Percentiles rank a stretch among this genome's conserved stretches.
Conservation (phyloP, 2,329 filamentous ascomycete species). For the Didymella exigua region DNA sequence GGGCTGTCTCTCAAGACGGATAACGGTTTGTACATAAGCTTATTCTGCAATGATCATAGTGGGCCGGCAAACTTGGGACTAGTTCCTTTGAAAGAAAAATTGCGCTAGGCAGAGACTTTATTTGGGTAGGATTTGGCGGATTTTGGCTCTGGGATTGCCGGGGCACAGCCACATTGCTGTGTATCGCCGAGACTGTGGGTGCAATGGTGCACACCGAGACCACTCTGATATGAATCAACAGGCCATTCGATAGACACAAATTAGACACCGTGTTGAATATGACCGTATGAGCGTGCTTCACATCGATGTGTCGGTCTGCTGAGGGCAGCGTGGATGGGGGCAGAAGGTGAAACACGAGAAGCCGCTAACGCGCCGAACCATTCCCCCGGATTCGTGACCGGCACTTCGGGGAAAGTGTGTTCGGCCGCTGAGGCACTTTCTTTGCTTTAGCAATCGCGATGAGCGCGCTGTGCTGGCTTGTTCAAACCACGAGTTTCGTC, state of each 20-base stretch:
- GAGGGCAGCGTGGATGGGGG: constrained; percentile 4
- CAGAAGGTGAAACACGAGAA: constrained; percentile 4
- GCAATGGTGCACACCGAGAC: background rate
- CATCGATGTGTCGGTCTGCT: background rate
- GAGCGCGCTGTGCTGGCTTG: background rate
- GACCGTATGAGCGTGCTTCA: background rate
- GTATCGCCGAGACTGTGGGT: background rate
- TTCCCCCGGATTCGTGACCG: background rate
- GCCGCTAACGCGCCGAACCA: constrained; percentile 16
- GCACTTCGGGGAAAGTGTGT: background rate
- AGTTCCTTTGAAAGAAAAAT: background rate
- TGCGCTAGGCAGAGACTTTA: constrained; percentile 3
- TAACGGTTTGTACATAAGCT: background rate
- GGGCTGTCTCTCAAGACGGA: constrained; percentile 2
- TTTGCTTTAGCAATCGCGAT: constrained; percentile 4
- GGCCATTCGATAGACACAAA: background rate
- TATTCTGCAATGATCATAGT: background rate
- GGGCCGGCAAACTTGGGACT: background rate
- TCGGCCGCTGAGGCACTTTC: constrained; percentile 1
- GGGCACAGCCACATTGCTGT: constrained; percentile 11
- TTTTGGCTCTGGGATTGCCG: constrained; percentile 13
- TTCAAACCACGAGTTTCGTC: background rate
- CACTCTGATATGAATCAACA: background rate
- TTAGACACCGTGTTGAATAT: background rate
- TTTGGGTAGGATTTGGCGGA: constrained; percentile 1